These are phyloP conservation scores for Pseudofabraea citricarpa DNA, from an alignment of 2,329 filamentous ascomycete species.

Conservation along the genomic window DNA sequence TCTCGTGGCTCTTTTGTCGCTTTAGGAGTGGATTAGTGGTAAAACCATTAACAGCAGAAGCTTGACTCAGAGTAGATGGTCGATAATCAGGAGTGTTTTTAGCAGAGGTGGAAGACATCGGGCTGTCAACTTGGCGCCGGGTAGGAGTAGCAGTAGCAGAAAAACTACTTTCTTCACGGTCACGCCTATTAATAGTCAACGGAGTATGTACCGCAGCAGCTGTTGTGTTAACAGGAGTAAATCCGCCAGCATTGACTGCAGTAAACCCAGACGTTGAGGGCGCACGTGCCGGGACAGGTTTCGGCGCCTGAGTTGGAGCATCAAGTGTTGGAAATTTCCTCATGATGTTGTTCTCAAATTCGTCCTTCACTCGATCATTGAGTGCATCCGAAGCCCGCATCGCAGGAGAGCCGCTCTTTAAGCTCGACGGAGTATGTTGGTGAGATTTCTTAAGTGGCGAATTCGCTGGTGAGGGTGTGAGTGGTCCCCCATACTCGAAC, in stretches of 20 bases:
- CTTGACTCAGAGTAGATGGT: conserved; percentile 46
- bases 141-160: conserved; percentile 47
- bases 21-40: conserved; percentile 58
- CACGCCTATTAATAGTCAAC: conserved; percentile 42
- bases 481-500: conserved; percentile 84
- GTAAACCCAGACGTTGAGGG: conserved; percentile 29
- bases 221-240: conserved; percentile 59
- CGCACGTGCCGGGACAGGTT: conserved; percentile 12
- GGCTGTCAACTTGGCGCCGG: conserved; percentile 54
- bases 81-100: conserved; percentile 63
- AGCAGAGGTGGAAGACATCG: conserved; percentile 53
- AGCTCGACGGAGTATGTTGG: conserved; percentile 53
- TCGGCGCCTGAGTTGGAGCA: conserved; percentile 19
- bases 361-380: conserved; percentile 45
- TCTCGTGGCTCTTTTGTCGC: conserved; percentile 65
- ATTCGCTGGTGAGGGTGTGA: conserved; percentile 72
- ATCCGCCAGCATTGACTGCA: conserved; percentile 43
- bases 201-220: conserved; percentile 50
- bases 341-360: conserved; percentile 26
- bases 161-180: conserved; percentile 46
- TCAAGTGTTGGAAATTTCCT: conserved; percentile 29
- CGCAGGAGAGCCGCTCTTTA: conserved; percentile 63
- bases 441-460: conserved; percentile 67
- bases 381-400: conserved; percentile 51
- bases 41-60: conserved; percentile 44